Evolutionary conservation across 768 basidiomycete species (phyloP).

Genomic region (Polyporus arcularius): DNA sequence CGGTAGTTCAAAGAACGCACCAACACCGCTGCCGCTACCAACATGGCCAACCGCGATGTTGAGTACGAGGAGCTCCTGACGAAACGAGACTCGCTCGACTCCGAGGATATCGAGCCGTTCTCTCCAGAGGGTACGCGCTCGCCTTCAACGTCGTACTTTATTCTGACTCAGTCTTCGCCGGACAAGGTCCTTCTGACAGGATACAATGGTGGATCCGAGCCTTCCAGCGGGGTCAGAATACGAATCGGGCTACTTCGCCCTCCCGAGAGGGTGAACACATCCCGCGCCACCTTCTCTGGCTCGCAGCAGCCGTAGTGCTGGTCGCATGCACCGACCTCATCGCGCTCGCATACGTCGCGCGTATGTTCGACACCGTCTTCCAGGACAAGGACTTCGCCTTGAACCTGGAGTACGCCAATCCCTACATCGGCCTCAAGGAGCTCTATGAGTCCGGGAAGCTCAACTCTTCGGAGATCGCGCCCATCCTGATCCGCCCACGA

Average conservation of each 20-base stretch:
- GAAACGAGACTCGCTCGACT: constrained; percentile 3
- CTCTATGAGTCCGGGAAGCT: constrained; percentile 5
- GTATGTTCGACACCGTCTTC: constrained; percentile 9
- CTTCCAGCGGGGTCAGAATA: not conserved
- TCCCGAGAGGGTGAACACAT: not conserved
- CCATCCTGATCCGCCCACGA: constrained; percentile 14
- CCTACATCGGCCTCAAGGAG: constrained; percentile 14
- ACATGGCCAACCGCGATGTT: not conserved
- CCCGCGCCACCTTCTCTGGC: not conserved
- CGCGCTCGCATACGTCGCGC: constrained; percentile 7
- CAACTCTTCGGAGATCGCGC: constrained; percentile 6
- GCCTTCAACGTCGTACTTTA: not conserved
- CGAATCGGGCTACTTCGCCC: not conserved
- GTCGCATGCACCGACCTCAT: constrained; percentile 5
- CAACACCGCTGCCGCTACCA: not conserved
- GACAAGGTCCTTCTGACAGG: not conserved
- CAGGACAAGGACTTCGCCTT: constrained; percentile 1
- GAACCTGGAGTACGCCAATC: constrained; percentile 12
- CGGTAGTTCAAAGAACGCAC: not conserved
- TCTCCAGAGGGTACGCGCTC: not conserved
- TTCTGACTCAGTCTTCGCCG: not conserved
- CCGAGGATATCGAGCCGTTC: not conserved
- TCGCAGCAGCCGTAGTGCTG: constrained; percentile 4
- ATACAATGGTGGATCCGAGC: not conserved
- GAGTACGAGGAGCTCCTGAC: constrained; percentile 12